Base-by-base conservation (phyloP, 805 yeast genomes). In the Nakazawaea holstii region DNA sequence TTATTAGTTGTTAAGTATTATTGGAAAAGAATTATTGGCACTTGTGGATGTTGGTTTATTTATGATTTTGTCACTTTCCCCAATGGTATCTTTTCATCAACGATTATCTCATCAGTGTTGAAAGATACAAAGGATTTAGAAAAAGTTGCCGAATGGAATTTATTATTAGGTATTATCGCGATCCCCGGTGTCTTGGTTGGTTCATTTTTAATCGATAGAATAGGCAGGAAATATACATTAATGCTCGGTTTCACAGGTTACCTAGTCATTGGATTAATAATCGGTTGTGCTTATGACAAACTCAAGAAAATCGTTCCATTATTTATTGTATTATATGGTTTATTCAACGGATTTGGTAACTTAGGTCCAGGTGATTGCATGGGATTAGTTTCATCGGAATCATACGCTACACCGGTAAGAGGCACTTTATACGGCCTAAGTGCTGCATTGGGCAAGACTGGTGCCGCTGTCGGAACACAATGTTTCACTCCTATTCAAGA, bases 21-120 rank as follows among this genome's bases (percentile, higher is more conserved):
- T 67, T 85, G 92, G 91, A 67, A 58, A 38, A 68, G 87, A 48
- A 59, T 86, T 20, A 53, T 84, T 29, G 94, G 92, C 32, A 81
- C 87, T 14, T 79, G 86, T 60, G 81, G 79, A 5, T 76, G 85
- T 49, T 86, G 94, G 94, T 85, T 85, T 68, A 69, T 85, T 55
- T 86, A 83, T 59, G 95, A 86, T 66, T 86, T 85, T 56, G 86
- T 86, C 56, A 80, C 87, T 6, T 86, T 85, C 70, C 91, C 92
- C 10, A 84, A 84, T 59, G 89, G 88, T 60, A 73, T 83, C 44
- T 84, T 83, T 60, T 75, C 85, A 5, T 74, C 76, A 10, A 71
- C 82, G 29, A 84, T 84, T 54, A 79, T 83, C 48, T 56, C 80
- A 11, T 65, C 73, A n/a, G 76, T 82, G 6, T 67, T 82, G 44